Evolutionary conservation across 495 filamentous ascomycete genomes (phyloP).

Genomic region (Hypoxylon fragiforme): DNA sequence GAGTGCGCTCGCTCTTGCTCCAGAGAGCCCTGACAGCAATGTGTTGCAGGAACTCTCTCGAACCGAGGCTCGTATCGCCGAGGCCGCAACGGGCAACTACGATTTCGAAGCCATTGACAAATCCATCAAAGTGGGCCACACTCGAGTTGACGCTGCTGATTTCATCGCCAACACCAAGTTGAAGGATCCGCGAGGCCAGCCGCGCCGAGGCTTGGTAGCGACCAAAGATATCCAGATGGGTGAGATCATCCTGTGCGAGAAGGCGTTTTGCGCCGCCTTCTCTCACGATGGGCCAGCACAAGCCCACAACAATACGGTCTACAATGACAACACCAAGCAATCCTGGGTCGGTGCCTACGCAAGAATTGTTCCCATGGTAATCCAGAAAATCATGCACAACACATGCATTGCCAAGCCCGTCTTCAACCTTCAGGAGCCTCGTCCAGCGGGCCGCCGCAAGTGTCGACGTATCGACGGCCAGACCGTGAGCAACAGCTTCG

Average conservation of each 20-base stretch:
- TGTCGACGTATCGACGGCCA: not conserved
- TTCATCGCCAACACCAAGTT: not conserved
- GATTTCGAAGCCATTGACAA: not conserved
- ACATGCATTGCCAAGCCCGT: not conserved
- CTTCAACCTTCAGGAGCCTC: not conserved
- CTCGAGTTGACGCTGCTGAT: not conserved
- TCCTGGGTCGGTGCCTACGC: not conserved
- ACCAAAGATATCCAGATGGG: not conserved
- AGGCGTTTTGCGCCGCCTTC: not conserved
- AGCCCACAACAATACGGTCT: not conserved
- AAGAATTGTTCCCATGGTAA: not conserved
- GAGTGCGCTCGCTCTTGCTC: not conserved
- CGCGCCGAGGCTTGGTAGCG: not conserved
- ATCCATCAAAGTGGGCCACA: not conserved
- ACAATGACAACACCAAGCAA: not conserved
- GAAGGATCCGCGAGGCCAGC: not conserved
- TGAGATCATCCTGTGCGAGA: not conserved
- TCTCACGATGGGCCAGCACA: not conserved
- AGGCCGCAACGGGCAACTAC: not conserved
- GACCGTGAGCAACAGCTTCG: not conserved
- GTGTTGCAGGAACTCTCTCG: not conserved
- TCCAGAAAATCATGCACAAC: not conserved
- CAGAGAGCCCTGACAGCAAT: not conserved
- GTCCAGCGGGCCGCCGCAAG: not conserved
- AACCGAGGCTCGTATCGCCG: not conserved